Evolutionary conservation across 2,329 filamentous ascomycete genomes (phyloP), one percentile per base, ranked within the genome.

Genomic region (Helotiales sp.): DNA sequence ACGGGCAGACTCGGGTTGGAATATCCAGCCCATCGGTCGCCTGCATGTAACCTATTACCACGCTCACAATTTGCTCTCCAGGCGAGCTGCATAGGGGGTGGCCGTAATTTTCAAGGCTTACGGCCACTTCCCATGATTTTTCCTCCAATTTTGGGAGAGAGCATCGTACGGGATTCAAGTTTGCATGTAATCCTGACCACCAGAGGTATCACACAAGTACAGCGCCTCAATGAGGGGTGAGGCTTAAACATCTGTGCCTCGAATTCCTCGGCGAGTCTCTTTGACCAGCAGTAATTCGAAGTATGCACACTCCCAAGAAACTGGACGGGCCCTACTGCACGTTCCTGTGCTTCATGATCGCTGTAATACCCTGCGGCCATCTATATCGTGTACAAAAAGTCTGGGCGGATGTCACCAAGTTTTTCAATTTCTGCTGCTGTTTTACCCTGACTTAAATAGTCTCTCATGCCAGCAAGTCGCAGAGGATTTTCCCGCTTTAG

Each of bases 401-500:
- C 84, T 0, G 88, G 87, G 55, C 84, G 79, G 73, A 77, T 77
- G 71, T 95, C 90, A 1, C 90, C 90, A 65, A 91, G 70, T 59
- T 79, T 75, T 58, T 84, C 80, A 48, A 90, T 81, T 75, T 93
- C 81, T 29, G 76, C 73, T 34, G 77, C 74, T 22, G 76, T 79
- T 77, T 88, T 84, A 5, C 88, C 89, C 60, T 86, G 78, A 5
- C 83, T 71, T 77, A 80, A 84, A 55, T 80, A 70, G 68, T 93
- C 86, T 30, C 89, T 78, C 67, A 79, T 72, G 0, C 90, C 90
- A 1, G 75, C 77, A 19, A 72, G 72, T 15, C 90, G 80, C 73
- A 84, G 88, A 65, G 75, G 78, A 67, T 95, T 95, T 76, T 93
- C 90, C 12, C 77, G 73, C 8, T 75, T 75, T 8, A 93, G 78